A percentile compares a stretch with the other conserved stretches of the same genome.
Conservation (phyloP, 768 basidiomycete species). For the Myochromella boudieri region DNA sequence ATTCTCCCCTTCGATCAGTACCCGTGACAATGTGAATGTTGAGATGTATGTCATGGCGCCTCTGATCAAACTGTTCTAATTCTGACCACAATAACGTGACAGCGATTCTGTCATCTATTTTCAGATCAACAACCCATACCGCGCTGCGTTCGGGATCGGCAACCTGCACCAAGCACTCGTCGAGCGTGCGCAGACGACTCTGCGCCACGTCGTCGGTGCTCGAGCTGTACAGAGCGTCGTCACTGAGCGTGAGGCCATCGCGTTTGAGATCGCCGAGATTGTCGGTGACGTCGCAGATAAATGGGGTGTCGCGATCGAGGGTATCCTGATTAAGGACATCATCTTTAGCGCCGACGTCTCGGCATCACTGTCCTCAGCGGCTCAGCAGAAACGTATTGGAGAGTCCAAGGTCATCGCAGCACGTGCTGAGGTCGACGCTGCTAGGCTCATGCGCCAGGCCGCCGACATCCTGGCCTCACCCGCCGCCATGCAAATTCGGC, state of each 20-base stretch:
- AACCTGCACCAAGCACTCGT: constrained; percentile 85
- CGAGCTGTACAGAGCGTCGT: constrained; percentile 94
- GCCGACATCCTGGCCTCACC: constrained; percentile 93
- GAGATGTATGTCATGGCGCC: constrained; percentile 64
- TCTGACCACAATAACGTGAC: constrained; percentile 14
- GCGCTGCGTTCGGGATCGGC: constrained; percentile 90
- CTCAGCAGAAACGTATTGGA: constrained; percentile 95
- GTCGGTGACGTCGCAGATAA: constrained; percentile 90
- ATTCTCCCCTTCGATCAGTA: constrained; percentile 36
- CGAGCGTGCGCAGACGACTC: constrained; percentile 89
- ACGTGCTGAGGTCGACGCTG: constrained; percentile 92
- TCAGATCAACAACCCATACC: constrained; percentile 88
- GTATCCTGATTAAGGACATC: constrained; percentile 93
- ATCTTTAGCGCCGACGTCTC: constrained; percentile 91
- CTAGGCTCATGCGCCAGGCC: constrained; percentile 94
- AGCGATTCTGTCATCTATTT: constrained; percentile 94
- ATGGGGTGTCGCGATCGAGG: constrained; percentile 97
- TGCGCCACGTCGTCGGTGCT: constrained; percentile 96
- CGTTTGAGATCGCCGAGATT: constrained; percentile 95
- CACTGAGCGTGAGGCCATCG: constrained; percentile 95
- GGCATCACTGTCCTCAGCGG: constrained; percentile 89
- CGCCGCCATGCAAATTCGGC: constrained; percentile 97
- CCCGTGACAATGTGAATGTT: constrained; percentile 94
- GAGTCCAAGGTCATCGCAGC: constrained; percentile 97
- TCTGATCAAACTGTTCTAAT: constrained; percentile 1